Base-by-base conservation (phyloP, 345 rosid species). In the Geranium brycei region DNA sequence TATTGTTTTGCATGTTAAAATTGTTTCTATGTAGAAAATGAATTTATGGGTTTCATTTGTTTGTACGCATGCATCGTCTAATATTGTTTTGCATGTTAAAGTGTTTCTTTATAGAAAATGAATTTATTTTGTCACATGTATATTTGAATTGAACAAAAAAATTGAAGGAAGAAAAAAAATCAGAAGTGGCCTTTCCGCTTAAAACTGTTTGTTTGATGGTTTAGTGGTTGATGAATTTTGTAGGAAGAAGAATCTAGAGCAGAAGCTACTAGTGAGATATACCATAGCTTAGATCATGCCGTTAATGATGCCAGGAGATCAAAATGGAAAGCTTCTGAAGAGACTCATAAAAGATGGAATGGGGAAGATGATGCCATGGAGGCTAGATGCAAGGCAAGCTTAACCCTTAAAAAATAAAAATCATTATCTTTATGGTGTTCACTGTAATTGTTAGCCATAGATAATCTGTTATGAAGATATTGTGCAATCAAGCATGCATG, bases 361-460 rank as follows among this genome's bases (percentile, higher is more conserved):
- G 88, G 81, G 65, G 88, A 88, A 77, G 85, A 84, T 53, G 68
- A 76, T 78, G 82, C 83, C 35, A 71, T 75, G 68, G 89, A 88
- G 71, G 91, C 90, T 69, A 79, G 79, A 73, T 83, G 81, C 82
- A 82, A 88, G 91, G 97, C 76, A 67, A 71, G 63, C 31, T 11
- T 62, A 59, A 58, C 58, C 61, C 63, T 47, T 47, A 47, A 47
- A 47, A 47, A 47, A 47, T 8, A 13, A 47, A 47, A 11, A 47
- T 47, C 53, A 13, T 47, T 47, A 47, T 47, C 11, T 13, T 47
- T 47, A 47, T 13, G 15, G 15, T 13, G 11, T 2, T 6, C 15
- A 13, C 3, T 11, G 53, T 47, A 47, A 47, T 10, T 10, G 11
- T 47, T 47, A 47, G 53, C 14, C 3, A 4, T 7, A 35, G 53